Evolutionary conservation across 1,139 yeast species (phyloP), one percentile per base, ranked within the genome.

Genomic region (Geotrichum fermentans): DNA sequence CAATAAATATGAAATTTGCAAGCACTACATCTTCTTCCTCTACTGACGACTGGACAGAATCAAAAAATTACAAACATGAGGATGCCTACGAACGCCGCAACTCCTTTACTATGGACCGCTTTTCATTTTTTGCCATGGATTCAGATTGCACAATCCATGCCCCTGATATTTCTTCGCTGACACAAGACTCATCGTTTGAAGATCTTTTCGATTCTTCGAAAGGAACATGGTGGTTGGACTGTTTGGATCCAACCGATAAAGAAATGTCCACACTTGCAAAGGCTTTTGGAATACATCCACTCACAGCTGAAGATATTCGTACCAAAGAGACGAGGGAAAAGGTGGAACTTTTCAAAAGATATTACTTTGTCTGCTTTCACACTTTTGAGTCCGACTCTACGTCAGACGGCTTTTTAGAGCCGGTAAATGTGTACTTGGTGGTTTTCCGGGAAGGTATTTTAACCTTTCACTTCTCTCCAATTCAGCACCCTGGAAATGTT

Each of bases 251-350:
- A 2, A 85, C 96, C 0, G 97, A 90, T 60, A 94, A 84, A 55
- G 98, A 92, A 65, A 89, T 92, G 95, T 88, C 87, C 62, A 90
- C 86, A 0, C 61, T 92, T 11, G 80, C 95, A 20, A 88, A 88
- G 60, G 83, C 97, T 0, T 90, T 90, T 68, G 95, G 95, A 0
- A 87, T 90, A 55, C 97, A 90, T 66, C 97, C 97, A 0, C 76
- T 90, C 62, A 92, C 98, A 0, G 85, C 96, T 0, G 98, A 92
- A 64, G 98, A 92, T 71, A 90, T 92, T 48, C 86, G 87, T 55
- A 72, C 89, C 30, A 96, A 95, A 8, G 98, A 92, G 62, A 82
- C 95, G 1, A 78, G 97, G 53, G 98, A 92, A 66, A 92, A 92
- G 62, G 97, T 92, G 22, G 98, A 92, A 65, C 67, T 90, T 44